Conservation (phyloP, 2,329 filamentous ascomycete species). For the Talaromyces sp. region DNA sequence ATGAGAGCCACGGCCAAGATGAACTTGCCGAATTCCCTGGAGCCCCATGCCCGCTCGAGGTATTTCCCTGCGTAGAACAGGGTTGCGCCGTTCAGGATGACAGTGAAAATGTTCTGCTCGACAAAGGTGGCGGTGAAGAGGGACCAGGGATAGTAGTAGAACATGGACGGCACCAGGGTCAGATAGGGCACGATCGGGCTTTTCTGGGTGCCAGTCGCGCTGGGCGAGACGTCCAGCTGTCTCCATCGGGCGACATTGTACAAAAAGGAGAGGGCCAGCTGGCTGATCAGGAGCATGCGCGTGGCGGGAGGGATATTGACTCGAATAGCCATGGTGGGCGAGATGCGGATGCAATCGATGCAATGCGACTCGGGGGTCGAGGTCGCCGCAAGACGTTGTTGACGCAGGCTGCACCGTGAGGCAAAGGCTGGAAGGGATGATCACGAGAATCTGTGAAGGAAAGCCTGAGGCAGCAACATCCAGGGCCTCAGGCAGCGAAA, state of each 20-base stretch:
- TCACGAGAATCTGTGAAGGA: too few species aligned
- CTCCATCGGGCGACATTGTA: slow-evolving; percentile 57
- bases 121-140: slow-evolving; percentile 80
- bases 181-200: slow-evolving; percentile 75
- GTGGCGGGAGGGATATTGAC: slow-evolving; percentile 92
- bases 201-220: slow-evolving; percentile 23
- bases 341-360: background rate
- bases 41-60: slow-evolving; percentile 92
- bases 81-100: slow-evolving; percentile 69
- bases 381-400: slow-evolving; percentile 1
- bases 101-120: slow-evolving; percentile 86
- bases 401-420: background rate
- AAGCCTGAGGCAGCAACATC: background rate
- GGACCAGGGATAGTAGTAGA: slow-evolving; percentile 88
- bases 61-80: slow-evolving; percentile 92
- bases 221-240: slow-evolving; percentile 63
- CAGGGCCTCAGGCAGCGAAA: background rate
- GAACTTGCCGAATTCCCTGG: slow-evolving; percentile 86
- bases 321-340: slow-evolving; percentile 65
- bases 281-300: slow-evolving; percentile 67
- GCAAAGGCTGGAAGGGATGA: background rate
- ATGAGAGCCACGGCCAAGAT: slow-evolving; percentile 69
- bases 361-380: slow-evolving; percentile 5
- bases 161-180: slow-evolving; percentile 75
- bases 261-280: slow-evolving; percentile 73